Evolutionary conservation across 495 filamentous ascomycete genomes (phyloP).

Genomic region (Alectoria sarmentosa): DNA sequence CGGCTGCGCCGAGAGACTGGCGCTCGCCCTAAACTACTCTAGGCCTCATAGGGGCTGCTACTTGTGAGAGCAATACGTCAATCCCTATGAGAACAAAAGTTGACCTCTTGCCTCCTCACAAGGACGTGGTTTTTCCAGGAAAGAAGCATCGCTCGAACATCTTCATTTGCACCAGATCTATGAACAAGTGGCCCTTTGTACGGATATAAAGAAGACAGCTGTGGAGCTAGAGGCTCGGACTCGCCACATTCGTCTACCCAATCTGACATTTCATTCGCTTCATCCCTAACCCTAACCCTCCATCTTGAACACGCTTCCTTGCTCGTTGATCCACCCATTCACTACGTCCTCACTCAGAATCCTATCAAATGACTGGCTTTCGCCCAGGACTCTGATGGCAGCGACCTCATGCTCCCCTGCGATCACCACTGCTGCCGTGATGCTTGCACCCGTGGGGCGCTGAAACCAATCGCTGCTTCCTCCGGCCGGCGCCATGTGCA

Average conservation of each 20-base stretch:
- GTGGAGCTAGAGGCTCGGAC: neutral
- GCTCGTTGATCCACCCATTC: constrained; percentile 17
- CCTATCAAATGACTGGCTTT: constrained; percentile 29
- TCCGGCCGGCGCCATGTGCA: constrained; percentile 43
- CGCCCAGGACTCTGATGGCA: constrained; percentile 36
- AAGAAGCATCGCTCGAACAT: too few relatives aligned
- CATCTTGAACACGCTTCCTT: constrained; percentile 19
- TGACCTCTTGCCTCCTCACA: too few relatives aligned
- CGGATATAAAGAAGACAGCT: neutral
- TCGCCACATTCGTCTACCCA: constrained; percentile 6
- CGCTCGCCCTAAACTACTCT: too few relatives aligned
- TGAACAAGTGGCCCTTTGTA: neutral
- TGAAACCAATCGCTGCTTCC: constrained; percentile 57
- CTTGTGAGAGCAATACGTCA: too few relatives aligned
- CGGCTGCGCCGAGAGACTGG: too few relatives aligned
- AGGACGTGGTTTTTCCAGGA: too few relatives aligned
- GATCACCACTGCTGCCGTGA: constrained; percentile 56
- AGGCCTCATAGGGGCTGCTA: too few relatives aligned
- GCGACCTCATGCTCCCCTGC: constrained; percentile 35
- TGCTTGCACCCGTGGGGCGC: constrained; percentile 44
- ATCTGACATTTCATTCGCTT: neutral
- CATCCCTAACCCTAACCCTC: neutral
- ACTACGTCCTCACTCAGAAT: constrained; percentile 12
- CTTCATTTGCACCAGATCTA: neutral
- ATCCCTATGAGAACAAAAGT: too few relatives aligned